Percentiles rank a stretch among this genome's conserved stretches.
phyloP scores from a whole-genome alignment of 192 early-diverging fungal species.

The Phlyctochytrium bullatum region DNA sequence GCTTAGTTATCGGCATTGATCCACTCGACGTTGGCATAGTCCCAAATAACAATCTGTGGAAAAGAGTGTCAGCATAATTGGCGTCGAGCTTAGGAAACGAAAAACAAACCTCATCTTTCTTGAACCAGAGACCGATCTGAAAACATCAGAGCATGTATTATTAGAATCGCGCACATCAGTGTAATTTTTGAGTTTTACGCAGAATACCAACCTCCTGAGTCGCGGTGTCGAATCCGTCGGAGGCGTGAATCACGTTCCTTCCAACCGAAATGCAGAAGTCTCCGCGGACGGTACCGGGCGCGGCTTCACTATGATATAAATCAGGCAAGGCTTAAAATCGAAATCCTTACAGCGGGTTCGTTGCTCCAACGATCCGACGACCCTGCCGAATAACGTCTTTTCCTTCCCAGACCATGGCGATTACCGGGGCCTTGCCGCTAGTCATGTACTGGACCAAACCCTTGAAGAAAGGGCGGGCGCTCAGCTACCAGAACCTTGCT shows the following conservation, averaged over 20 bases:
- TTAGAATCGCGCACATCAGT: slow-evolving; percentile 1
- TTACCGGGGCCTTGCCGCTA: slow-evolving; percentile 75
- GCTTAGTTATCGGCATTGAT: slow-evolving; percentile 65
- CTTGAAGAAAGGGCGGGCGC: slow-evolving; percentile 81
- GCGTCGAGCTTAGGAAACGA: background rate
- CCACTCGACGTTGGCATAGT: slow-evolving; percentile 62
- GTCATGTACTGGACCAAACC: slow-evolving; percentile 93
- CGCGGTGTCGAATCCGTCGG: slow-evolving; percentile 80
- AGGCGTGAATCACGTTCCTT: slow-evolving; percentile 81
- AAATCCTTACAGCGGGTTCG: slow-evolving; percentile 73
- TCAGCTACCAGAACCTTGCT: slow-evolving; percentile 22
- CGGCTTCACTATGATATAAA: slow-evolving; percentile 35
- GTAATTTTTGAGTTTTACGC: background rate
- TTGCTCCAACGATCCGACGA: slow-evolving; percentile 85
- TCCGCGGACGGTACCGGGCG: slow-evolving; percentile 87
- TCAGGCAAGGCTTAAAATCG: background rate
- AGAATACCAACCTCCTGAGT: slow-evolving; percentile 58
- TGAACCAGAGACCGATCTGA: slow-evolving; percentile 30
- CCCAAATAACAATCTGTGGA: slow-evolving; percentile 15
- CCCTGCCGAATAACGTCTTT: slow-evolving; percentile 84
- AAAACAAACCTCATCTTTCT: slow-evolving; percentile 9
- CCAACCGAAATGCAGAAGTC: slow-evolving; percentile 64
- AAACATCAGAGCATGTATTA: background rate
- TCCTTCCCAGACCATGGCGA: slow-evolving; percentile 80
- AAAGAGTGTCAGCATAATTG: background rate